Evolutionary conservation across 139 green algal genomes (phyloP).

Genomic region (Desmodesmus armatus): DNA sequence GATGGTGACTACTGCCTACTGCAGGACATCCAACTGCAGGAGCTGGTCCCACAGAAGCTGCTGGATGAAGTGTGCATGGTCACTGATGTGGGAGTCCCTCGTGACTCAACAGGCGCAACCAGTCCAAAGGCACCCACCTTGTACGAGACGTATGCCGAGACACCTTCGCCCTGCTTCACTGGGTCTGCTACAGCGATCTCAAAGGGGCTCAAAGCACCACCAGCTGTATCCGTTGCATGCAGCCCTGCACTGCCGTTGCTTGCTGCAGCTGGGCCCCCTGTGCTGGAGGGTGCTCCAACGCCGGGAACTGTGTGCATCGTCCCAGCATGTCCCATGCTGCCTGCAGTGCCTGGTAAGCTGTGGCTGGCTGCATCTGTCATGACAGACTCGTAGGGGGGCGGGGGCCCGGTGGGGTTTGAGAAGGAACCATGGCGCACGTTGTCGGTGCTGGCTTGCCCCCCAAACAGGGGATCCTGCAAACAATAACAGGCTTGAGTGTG

Average conservation of each 20-base stretch:
- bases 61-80: too few relatives aligned
- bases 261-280: not conserved
- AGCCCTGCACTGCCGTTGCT: not conserved
- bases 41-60: too few relatives aligned
- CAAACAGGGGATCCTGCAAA: conserved; percentile 29
- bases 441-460: not conserved
- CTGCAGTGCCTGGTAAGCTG: conserved; percentile 14
- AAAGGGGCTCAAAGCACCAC: conserved; percentile 47
- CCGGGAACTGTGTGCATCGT: conserved; percentile 5
- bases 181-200: conserved; percentile 85
- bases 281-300: not conserved
- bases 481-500: not conserved
- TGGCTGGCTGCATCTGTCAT: conserved; percentile 41
- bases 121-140: conserved; percentile 56
- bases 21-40: too few relatives aligned
- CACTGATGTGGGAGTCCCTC: too few relatives aligned
- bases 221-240: not conserved
- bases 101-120: too few relatives aligned
- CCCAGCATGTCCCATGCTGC: conserved; percentile 1
- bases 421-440: conserved; percentile 37
- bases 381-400: conserved; percentile 53
- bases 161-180: conserved; percentile 94
- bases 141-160: conserved; percentile 72
- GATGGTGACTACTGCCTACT: too few relatives aligned
- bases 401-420: conserved; percentile 35